phyloP scores from a whole-genome alignment of 2,329 filamentous ascomycete species.

The Dactylellina cionopaga region DNA sequence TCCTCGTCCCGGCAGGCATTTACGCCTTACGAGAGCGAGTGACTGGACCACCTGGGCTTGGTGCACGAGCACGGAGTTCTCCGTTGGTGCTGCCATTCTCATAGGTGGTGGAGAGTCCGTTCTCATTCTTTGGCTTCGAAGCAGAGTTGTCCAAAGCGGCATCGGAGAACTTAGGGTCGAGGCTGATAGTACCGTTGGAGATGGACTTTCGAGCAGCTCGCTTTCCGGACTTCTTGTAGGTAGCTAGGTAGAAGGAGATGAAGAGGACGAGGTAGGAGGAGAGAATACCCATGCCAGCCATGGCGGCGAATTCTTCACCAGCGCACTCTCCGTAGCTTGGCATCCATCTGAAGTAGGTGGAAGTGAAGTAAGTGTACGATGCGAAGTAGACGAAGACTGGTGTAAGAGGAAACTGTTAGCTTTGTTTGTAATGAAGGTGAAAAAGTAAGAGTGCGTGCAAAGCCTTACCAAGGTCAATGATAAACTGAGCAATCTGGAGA shows the following conservation, averaged over 20 bases:
- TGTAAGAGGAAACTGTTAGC: conserved; percentile 38
- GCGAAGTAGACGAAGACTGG: conserved; percentile 97
- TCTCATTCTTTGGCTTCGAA: conserved; percentile 62
- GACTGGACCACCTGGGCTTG: conserved; percentile 67
- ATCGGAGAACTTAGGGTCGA: conserved; percentile 82
- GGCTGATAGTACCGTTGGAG: conserved; percentile 73
- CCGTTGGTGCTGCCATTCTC: conserved; percentile 59
- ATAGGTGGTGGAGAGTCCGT: conserved; percentile 65
- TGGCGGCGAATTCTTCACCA: conserved; percentile 95
- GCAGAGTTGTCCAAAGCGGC: conserved; percentile 65
- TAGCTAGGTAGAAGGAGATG: conserved; percentile 98
- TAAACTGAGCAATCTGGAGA: conserved; percentile 95
- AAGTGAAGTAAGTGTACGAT: conserved; percentile 98
- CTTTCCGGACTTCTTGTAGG: conserved; percentile 85
- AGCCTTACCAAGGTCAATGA: conserved; percentile 87
- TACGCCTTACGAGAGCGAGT: conserved; percentile 78
- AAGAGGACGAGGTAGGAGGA: conserved; percentile 96
- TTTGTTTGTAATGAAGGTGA: not conserved
- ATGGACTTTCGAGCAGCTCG: conserved; percentile 83
- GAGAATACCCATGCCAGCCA: conserved; percentile 89
- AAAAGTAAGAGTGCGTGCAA: not conserved
- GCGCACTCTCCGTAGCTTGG: conserved; percentile 88
- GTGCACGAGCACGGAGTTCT: conserved; percentile 55
- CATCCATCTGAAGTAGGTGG: conserved; percentile 84
- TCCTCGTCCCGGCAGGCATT: conserved; percentile 53